Conservation (phyloP, 2,329 filamentous ascomycete genomes). For the Hypoxylon sp. region DNA sequence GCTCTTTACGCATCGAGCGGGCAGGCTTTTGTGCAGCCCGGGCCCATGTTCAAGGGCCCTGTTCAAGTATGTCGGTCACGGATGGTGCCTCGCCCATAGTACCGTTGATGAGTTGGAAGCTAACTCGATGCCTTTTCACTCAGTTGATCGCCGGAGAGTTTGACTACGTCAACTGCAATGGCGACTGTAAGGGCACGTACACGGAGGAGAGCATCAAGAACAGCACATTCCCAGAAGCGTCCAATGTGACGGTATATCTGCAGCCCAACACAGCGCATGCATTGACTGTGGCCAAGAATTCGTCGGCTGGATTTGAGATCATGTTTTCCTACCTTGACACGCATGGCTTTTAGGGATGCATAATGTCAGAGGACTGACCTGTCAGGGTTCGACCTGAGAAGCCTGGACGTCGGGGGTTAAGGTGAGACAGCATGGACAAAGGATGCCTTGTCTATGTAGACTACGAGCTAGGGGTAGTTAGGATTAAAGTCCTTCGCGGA, state of each 20-base stretch:
- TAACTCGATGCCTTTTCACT: slow-evolving; percentile 7
- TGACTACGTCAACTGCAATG: slow-evolving; percentile 54
- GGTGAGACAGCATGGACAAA: no score
- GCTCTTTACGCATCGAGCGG: slow-evolving; percentile 49
- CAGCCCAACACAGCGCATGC: background rate
- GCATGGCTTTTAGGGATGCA: background rate
- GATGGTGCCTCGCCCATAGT: background rate
- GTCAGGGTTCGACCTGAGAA: no score
- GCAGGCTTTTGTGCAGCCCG: slow-evolving; percentile 37
- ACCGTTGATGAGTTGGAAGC: background rate
- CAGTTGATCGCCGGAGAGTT: slow-evolving; percentile 52
- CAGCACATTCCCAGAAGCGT: background rate
- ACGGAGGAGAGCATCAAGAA: background rate
- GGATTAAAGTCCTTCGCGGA: no score
- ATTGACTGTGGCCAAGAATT: background rate
- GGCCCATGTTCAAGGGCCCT: background rate
- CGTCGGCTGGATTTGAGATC: background rate
- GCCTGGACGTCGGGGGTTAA: no score
- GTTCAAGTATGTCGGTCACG: background rate
- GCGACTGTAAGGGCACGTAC: slow-evolving; percentile 53
- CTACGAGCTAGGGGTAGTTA: no score
- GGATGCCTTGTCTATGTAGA: no score
- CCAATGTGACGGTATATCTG: background rate
- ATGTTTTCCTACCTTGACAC: background rate
- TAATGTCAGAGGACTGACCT: no score